A percentile compares a stretch with the other conserved stretches of the same genome.
These are phyloP conservation scores for Orbilia oligospora DNA, from an alignment of 2,329 filamentous ascomycete species.

Conservation along the genomic window DNA sequence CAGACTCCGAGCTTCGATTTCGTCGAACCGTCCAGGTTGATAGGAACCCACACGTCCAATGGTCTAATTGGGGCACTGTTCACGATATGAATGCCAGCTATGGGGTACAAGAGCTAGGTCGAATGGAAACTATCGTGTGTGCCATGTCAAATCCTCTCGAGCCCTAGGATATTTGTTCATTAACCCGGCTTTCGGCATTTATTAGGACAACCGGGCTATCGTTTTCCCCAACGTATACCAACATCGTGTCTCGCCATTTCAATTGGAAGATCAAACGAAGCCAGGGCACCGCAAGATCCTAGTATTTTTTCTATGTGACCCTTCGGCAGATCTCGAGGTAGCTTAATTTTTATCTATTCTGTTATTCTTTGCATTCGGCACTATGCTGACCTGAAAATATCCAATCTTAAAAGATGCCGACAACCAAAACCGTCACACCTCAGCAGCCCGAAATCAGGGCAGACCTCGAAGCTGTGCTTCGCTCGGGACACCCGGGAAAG, in stretches of 20 bases:
- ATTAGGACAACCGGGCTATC: constrained; percentile 31
- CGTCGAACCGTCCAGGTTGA: constrained; percentile 65
- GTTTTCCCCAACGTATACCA: constrained; percentile 45
- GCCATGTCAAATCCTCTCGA: no score
- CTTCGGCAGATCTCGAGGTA: constrained; percentile 62
- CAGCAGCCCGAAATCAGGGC: constrained; percentile 16
- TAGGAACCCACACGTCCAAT: background rate
- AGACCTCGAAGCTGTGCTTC: background rate
- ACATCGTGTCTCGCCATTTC: constrained; percentile 20
- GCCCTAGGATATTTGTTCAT: no score
- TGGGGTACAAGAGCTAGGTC: constrained; percentile 11
- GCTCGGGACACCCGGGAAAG: background rate
- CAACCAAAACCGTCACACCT: constrained; percentile 10
- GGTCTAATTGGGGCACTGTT: background rate
- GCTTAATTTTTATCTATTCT: background rate
- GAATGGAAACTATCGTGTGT: constrained; percentile 19
- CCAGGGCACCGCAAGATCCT: constrained; percentile 41
- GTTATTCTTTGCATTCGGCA: no score
- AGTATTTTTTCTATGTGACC: constrained; percentile 48
- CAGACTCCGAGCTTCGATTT: constrained; percentile 71
- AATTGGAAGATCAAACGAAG: constrained; percentile 46
- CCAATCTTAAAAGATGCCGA: background rate
- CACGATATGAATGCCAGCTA: background rate
- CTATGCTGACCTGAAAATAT: background rate
- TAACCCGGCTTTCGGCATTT: background rate